Evolutionary conservation across 2,329 filamentous ascomycete species (phyloP).

Genomic region (Xylariaceae sp.): DNA sequence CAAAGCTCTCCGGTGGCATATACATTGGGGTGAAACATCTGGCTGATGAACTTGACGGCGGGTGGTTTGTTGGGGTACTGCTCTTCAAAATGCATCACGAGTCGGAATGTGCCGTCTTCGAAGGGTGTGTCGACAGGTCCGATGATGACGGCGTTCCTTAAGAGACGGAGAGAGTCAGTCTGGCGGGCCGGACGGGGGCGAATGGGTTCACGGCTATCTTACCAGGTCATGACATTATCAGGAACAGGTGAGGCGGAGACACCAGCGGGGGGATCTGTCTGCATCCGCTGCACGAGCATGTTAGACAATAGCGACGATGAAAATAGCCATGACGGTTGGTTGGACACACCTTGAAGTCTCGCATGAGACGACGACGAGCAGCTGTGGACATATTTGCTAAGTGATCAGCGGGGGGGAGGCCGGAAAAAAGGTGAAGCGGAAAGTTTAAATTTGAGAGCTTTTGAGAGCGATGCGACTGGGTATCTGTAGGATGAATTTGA

Average conservation of each 20-base stretch:
- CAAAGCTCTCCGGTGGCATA: conserved; percentile 96
- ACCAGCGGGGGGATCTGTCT: conserved; percentile 94
- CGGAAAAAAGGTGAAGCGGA: too few relatives aligned
- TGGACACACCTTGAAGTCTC: conserved; percentile 85
- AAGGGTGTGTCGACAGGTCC: conserved; percentile 95
- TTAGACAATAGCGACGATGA: conserved; percentile 15
- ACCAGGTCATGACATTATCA: conserved; percentile 98
- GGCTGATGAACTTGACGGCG: conserved; percentile 95
- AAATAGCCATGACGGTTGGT: conserved; percentile 7
- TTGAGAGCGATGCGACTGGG: too few relatives aligned
- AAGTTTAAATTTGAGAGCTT: too few relatives aligned
- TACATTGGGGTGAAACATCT: conserved; percentile 99
- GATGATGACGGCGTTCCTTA: conserved; percentile 97
- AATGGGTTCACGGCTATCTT: conserved; percentile 30
- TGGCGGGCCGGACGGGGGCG: conserved; percentile 3
- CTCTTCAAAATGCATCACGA: conserved; percentile 99
- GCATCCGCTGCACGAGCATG: conserved; percentile 72
- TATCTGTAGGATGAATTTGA: not conserved
- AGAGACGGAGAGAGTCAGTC: conserved; percentile 25
- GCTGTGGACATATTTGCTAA: conserved; percentile 73
- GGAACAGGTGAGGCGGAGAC: conserved; percentile 95
- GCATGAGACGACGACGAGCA: conserved; percentile 93
- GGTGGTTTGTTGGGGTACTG: conserved; percentile 98
- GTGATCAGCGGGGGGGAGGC: not conserved
- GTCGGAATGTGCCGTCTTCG: conserved; percentile 93